Evolutionary conservation across 148 eudicot species (phyloP), one percentile per base, ranked within the genome.

Genomic region (Suaeda aralocaspica): DNA sequence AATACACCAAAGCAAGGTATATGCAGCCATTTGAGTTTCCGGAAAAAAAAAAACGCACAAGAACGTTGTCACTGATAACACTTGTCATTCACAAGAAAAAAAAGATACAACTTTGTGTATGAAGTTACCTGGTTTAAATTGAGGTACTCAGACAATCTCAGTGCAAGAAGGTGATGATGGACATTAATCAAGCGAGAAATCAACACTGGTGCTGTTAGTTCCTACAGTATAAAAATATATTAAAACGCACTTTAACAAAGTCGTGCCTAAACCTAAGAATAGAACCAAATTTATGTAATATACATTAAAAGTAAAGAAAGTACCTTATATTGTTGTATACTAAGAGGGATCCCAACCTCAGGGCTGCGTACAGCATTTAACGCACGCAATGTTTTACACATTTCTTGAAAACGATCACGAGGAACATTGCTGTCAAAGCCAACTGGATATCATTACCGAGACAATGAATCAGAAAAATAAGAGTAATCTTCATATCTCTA

Each of bases 401-500:
- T 91, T 77, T 94, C 99, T 79, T 83, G 93, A 67, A 94, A 84
- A 68, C 87, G 86, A 73, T 94, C 96, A 80, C 97, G 97, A 22
- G 90, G 97, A 81, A 91, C 88, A 79, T 92, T 85, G 84, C 99
- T 94, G 99, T 84, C 90, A 91, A 91, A 91, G 91, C 87, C 93
- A 91, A 94, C 96, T 87, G 86, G 89, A 82, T 82, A 89, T 89
- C 89, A 86, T 68, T 88, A 90, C 70, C 75, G 80, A 84, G 81
- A 81, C 64, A 85, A 80, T 52, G 77, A 88, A 81, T 82, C 83
- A 83, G 88, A 80, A 78, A 60, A 58, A 82, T 33, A 46, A 75
- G 59, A 74, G 29, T 22, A 44, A 29, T 25, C 56, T 59, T 70
- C 44, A 26, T 30, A 41, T 53, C 16, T 13, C 44, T 48, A 67